These are phyloP conservation scores for Boletus hoseneyae DNA, from an alignment of 1,284 basidiomycete species.

Conservation along the genomic window DNA sequence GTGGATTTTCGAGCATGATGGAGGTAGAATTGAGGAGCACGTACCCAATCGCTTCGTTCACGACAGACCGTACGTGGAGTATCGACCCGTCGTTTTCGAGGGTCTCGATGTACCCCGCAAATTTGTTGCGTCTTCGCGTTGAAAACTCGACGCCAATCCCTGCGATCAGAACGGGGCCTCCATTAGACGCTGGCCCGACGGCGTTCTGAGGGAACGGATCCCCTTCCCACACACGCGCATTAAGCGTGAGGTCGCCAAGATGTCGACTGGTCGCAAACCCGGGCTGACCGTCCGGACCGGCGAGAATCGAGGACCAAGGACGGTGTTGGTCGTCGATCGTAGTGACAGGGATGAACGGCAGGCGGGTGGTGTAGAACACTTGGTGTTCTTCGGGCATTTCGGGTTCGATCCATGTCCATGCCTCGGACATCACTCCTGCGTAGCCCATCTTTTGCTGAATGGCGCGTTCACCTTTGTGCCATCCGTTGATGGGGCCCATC, in stretches of 20 bases:
- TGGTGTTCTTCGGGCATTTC: constrained; percentile 39
- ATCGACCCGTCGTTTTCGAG: constrained; percentile 23
- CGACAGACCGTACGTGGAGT: constrained; percentile 32
- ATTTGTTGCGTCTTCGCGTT: constrained; percentile 58
- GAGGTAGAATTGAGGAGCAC: neutral
- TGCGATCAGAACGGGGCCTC: constrained; percentile 40
- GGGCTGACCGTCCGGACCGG: constrained; percentile 29
- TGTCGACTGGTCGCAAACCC: constrained; percentile 45
- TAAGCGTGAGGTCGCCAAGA: constrained; percentile 41
- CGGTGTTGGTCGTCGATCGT: constrained; percentile 34
- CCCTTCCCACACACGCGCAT: constrained; percentile 48
- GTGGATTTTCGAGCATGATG: neutral
- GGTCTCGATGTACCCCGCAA: constrained; percentile 48
- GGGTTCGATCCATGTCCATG: constrained; percentile 31
- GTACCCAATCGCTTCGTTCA: constrained; percentile 60
- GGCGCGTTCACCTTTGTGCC: constrained; percentile 39
- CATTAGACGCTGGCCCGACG: constrained; percentile 6
- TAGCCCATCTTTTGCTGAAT: constrained; percentile 35
- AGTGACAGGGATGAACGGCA: constrained; percentile 42
- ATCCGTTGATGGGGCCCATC: constrained; percentile 33
- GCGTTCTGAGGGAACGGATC: constrained; percentile 50
- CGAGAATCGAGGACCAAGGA: constrained; percentile 41
- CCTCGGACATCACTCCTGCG: constrained; percentile 23
- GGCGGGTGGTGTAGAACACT: constrained; percentile 32
- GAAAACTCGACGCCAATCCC: constrained; percentile 61